phyloP scores from a whole-genome alignment of 1,284 basidiomycete species.

The Cutaneotrichosporon cavernicola region DNA sequence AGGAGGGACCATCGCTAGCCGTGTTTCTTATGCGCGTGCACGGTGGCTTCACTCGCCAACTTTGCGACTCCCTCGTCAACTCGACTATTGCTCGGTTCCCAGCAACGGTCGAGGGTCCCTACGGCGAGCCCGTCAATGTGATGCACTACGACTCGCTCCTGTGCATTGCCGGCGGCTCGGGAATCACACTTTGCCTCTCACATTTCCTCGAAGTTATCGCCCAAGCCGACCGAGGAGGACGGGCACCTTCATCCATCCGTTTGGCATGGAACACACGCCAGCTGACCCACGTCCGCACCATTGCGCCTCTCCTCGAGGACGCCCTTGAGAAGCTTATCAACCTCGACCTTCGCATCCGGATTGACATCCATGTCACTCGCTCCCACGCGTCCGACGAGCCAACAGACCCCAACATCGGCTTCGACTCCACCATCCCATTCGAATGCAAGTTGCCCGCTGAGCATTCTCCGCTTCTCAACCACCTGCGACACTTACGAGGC shows the following conservation, averaged over 20 bases:
- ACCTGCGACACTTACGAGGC: background rate
- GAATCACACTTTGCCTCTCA: slow-evolving; percentile 41
- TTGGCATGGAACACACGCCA: slow-evolving; percentile 40
- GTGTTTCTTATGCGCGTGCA: slow-evolving; percentile 22
- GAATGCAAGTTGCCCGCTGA: background rate
- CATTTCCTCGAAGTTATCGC: slow-evolving; percentile 35
- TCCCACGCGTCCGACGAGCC: slow-evolving; percentile 17
- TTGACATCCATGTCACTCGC: slow-evolving; percentile 28
- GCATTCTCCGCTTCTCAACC: background rate
- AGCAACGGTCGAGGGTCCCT: slow-evolving; percentile 46
- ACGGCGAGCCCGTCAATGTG: slow-evolving; percentile 33
- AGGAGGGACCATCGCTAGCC: background rate
- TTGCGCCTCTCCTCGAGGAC: slow-evolving; percentile 12
- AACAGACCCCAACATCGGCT: background rate
- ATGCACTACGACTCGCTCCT: slow-evolving; percentile 35
- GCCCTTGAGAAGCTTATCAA: background rate
- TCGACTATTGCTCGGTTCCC: slow-evolving; percentile 23
- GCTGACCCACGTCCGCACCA: slow-evolving; percentile 3
- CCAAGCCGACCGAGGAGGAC: slow-evolving; percentile 25
- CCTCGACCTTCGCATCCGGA: slow-evolving; percentile 9
- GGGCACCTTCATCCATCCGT: slow-evolving; percentile 28
- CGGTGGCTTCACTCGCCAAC: slow-evolving; percentile 38
- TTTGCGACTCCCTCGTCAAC: slow-evolving; percentile 23
- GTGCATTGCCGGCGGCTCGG: slow-evolving; percentile 47
- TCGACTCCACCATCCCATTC: slow-evolving; percentile 1